phyloP scores from a whole-genome alignment of 2,329 filamentous ascomycete genomes.

The Aureobasidium zeae region DNA sequence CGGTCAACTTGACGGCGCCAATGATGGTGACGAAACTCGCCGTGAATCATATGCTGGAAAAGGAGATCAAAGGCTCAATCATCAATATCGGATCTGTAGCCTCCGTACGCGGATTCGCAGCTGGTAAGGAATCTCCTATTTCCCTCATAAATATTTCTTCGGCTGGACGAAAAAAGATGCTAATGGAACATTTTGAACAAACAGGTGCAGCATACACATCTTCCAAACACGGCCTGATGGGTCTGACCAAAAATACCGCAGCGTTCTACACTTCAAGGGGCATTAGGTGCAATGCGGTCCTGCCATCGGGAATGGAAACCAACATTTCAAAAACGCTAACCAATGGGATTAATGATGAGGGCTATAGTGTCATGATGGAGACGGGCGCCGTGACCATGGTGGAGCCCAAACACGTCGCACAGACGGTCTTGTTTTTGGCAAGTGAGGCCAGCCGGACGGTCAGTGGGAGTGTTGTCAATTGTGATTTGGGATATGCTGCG shows the following conservation, averaged over 20 bases:
- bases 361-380: slow-evolving; percentile 22
- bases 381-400: slow-evolving; percentile 15
- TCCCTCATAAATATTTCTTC: slow-evolving; percentile 9
- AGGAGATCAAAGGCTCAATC: slow-evolving; percentile 39
- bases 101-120: slow-evolving; percentile 34
- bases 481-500: slow-evolving; percentile 13
- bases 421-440: slow-evolving; percentile 27
- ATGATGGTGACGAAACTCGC: slow-evolving; percentile 45
- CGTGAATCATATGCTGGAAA: slow-evolving; percentile 40
- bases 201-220: slow-evolving; percentile 44
- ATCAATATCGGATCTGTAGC: slow-evolving; percentile 46
- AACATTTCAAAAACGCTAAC: slow-evolving; percentile 43
- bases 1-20: slow-evolving; percentile 48
- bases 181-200: background rate
- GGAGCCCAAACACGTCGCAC: slow-evolving; percentile 27
- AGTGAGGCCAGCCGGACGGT: slow-evolving; percentile 27
- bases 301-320: slow-evolving; percentile 47
- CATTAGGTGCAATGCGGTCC: slow-evolving; percentile 43
- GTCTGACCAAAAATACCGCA: slow-evolving; percentile 50
- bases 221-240: slow-evolving; percentile 46
- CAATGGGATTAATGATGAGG: slow-evolving; percentile 25
- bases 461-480: slow-evolving; percentile 24
- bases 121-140: slow-evolving; percentile 32
- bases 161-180: background rate
- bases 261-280: slow-evolving; percentile 46